Evolutionary conservation across 208 protist genomes (phyloP).

Genomic region (Giardia duodenalis): DNA sequence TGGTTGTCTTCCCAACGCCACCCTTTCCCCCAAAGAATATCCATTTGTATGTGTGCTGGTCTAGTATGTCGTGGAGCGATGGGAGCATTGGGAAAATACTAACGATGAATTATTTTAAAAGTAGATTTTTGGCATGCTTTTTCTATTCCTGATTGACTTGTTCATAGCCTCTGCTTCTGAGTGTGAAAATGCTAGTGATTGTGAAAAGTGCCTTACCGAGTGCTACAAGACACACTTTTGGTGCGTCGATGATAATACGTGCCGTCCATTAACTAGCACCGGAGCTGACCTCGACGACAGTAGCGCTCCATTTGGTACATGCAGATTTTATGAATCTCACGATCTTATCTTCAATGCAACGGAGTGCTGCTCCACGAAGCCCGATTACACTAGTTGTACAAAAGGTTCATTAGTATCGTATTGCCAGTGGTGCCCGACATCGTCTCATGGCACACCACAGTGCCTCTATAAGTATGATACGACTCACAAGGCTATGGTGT

Average conservation of each 20-base stretch:
- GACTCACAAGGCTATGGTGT: neutral
- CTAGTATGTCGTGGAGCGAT: neutral
- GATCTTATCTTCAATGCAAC: neutral
- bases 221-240: no score
- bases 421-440: neutral
- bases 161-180: no score
- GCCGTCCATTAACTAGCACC: no score
- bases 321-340: neutral
- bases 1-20: conserved; percentile 84
- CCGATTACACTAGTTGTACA: neutral
- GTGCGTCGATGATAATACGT: no score
- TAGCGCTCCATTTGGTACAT: no score
- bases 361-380: neutral
- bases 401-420: neutral
- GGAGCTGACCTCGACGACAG: no score
- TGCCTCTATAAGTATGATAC: neutral
- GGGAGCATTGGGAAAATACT: neutral
- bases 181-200: no score
- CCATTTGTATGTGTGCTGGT: conserved; percentile 45
- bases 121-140: no score
- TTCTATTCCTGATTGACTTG: no score
- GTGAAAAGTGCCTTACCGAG: no score
- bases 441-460: neutral
- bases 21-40: conserved; percentile 88
- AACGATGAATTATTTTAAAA: no score